Conservation (phyloP, 2,329 filamentous ascomycete genomes). For the Catunica adiposa region DNA sequence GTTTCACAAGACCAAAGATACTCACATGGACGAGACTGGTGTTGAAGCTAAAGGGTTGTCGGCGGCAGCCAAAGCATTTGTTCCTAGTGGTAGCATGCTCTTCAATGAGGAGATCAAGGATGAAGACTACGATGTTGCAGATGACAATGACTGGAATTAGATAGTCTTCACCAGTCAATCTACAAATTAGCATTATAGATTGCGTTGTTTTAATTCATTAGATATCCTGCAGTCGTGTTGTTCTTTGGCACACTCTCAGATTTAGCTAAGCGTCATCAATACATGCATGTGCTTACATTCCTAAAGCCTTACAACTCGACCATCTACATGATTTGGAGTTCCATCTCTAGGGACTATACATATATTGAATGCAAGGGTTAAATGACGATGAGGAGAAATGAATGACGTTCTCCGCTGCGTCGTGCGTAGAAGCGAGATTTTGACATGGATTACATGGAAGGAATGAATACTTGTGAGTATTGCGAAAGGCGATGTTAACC, state of each 20-base stretch:
- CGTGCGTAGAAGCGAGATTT: not conserved
- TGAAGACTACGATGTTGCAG: slow-evolving; percentile 34
- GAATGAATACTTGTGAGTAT: not conserved
- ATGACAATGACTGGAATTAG: slow-evolving; percentile 31
- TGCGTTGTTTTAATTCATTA: not conserved
- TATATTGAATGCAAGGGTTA: not conserved
- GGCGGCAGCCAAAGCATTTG: not conserved
- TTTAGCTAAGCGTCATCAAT: not conserved
- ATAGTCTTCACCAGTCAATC: not conserved
- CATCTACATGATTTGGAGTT: not conserved
- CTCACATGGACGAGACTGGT: not conserved
- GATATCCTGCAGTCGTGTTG: not conserved
- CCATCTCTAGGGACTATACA: too few relatives aligned
- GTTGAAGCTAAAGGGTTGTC: not conserved
- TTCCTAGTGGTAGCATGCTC: not conserved
- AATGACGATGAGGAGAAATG: not conserved
- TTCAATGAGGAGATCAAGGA: slow-evolving; percentile 19
- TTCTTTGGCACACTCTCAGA: not conserved
- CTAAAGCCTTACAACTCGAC: not conserved
- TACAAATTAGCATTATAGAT: not conserved
- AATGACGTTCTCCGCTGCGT: not conserved
- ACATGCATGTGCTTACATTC: not conserved
- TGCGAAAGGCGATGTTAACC: not conserved
- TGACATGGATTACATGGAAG: not conserved
- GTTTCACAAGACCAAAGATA: not conserved